These are phyloP conservation scores for Aspergillus niger DNA, from an alignment of 2,329 filamentous ascomycete genomes.

Conservation along the genomic window DNA sequence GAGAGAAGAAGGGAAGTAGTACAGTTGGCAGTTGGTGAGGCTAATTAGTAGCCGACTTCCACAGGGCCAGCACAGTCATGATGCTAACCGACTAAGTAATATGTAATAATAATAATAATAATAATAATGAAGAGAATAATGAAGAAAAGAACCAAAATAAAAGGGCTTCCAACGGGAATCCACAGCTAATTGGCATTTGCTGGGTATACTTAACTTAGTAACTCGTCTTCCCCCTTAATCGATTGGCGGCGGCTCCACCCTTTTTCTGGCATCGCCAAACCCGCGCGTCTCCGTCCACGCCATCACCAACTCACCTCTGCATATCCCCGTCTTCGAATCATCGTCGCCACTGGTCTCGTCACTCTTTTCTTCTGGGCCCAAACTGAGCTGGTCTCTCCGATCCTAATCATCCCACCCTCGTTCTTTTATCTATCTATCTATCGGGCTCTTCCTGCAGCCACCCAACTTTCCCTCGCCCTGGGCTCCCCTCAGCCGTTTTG, in stretches of 20 bases:
- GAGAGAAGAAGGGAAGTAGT: no score
- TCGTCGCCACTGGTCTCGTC: slow-evolving; percentile 5
- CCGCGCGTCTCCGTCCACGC: slow-evolving; percentile 4
- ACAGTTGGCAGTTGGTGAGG: no score
- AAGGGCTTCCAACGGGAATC: no score
- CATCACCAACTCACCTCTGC: slow-evolving; percentile 13
- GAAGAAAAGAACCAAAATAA: no score
- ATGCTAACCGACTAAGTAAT: no score
- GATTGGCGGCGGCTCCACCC: slow-evolving; percentile 7
- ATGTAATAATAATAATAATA: no score
- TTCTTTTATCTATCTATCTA: slow-evolving; percentile 1
- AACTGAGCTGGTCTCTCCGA: slow-evolving; percentile 11
- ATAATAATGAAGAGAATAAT: no score
- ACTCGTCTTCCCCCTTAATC: neutral
- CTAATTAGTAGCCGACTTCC: no score
- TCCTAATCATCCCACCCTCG: slow-evolving; percentile 13
- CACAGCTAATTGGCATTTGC: no score
- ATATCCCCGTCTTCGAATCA: slow-evolving; percentile 9
- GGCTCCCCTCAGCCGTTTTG: slow-evolving; percentile 1
- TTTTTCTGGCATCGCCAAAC: neutral
- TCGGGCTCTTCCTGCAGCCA: slow-evolving; percentile 11
- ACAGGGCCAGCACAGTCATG: no score
- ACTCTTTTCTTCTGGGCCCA: neutral
- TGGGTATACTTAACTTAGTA: neutral
- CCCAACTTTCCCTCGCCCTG: slow-evolving; percentile 7